Evolutionary conservation across 768 basidiomycete species (phyloP).

Genomic region (Phaffia tasmanica): DNA sequence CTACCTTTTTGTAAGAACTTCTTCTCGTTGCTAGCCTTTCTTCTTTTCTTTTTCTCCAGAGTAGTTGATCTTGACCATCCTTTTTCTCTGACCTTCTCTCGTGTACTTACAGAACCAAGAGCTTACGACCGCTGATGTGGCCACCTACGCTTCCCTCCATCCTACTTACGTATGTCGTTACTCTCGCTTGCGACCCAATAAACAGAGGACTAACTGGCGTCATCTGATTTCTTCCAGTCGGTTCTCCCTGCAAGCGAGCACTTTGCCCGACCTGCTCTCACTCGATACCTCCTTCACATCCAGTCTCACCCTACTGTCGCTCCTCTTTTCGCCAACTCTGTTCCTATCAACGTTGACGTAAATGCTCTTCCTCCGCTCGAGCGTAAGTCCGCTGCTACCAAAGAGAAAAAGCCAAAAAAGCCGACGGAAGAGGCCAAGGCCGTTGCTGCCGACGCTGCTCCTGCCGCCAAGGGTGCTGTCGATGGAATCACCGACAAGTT

Average conservation of each 20-base stretch:
- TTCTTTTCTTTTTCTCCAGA: slow-evolving; percentile 28
- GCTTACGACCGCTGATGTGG: slow-evolving; percentile 79
- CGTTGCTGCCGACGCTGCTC: slow-evolving; percentile 20
- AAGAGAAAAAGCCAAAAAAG: slow-evolving; percentile 46
- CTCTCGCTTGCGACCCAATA: neutral
- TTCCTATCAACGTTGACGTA: slow-evolving; percentile 22
- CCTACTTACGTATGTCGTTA: slow-evolving; percentile 56
- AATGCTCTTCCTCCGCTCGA: slow-evolving; percentile 19
- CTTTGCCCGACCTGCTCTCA: slow-evolving; percentile 66
- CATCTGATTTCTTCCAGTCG: slow-evolving; percentile 43
- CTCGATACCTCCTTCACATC: slow-evolving; percentile 91
- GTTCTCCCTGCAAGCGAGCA: slow-evolving; percentile 61
- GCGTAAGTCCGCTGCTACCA: slow-evolving; percentile 43
- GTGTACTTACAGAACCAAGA: slow-evolving; percentile 68
- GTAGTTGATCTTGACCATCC: slow-evolving; percentile 48
- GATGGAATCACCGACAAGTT: slow-evolving; percentile 21
- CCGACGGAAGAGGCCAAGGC: slow-evolving; percentile 32
- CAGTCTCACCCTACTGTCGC: slow-evolving; percentile 46
- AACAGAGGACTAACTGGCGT: neutral
- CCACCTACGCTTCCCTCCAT: slow-evolving; percentile 79
- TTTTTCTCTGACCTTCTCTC: too few relatives aligned
- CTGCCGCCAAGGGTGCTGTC: slow-evolving; percentile 17
- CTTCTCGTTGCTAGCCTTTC: too few relatives aligned
- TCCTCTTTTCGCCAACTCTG: slow-evolving; percentile 6
- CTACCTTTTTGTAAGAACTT: neutral